Base-by-base conservation (phyloP, 2,329 filamentous ascomycete genomes). In the Clonostachys rhizophaga region DNA sequence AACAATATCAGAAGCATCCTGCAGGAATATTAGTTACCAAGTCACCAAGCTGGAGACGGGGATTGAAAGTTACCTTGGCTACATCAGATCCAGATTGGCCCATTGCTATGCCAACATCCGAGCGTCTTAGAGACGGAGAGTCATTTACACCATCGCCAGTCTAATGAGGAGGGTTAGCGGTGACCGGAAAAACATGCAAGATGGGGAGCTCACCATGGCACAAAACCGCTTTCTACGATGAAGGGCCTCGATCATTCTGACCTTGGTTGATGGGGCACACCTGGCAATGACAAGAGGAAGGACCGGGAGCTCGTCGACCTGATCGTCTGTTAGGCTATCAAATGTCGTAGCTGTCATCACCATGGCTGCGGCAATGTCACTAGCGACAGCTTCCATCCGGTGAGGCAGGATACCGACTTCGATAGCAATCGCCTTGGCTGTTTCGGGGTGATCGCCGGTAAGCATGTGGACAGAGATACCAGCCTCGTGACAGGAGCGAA, bases 141-240 rank as follows among this genome's bases (percentile, higher is more conserved):
- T 89, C 86, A 57, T 89, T 89, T 42, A 88, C 85, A 50, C 86
- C 86, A 55, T 89, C 85, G 49, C 86, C 86, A 45, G 84, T 89
- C 24, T 30, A 10, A 30, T 30, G 24, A 10, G 16, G 37, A 10
- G 16, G 37, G 1, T 9, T 48, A 47, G 57, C 43, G 58, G 53
- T 37, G 55, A 40, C 45, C 20, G 30, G 10, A 48, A 30, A 45
- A 10, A 34, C 14, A 20, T 6, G 17, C 1, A 12, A 13, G 17
- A 9, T 3, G 17, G 35, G 34, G 16, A 34, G 55, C 60, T 45
- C 58, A 68, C 67, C 84, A 89, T 88, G 36, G 84, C 84, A 45
- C 78, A 82, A 62, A 84, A 88, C 43, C 70, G 74, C 43, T 75
- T 74, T 24, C 85, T 77, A 30, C 85, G 75, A 60, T 87, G 84